These are phyloP conservation scores for Mucor plumbeus DNA, from an alignment of 371 early-diverging fungal species.

Conservation along the genomic window DNA sequence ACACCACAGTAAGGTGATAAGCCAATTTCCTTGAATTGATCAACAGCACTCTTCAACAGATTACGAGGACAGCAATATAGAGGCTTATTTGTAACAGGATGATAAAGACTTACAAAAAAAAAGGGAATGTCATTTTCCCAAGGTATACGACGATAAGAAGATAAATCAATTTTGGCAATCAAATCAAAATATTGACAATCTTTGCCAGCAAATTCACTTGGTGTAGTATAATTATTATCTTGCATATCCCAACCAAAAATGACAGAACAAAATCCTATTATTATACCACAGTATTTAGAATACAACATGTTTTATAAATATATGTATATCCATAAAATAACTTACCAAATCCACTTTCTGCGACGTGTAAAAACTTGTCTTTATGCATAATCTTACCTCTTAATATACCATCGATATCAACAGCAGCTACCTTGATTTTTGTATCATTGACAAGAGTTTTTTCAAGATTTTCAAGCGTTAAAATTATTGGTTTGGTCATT, in stretches of 20 bases:
- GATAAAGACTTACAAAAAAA: constrained; percentile 72
- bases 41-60: constrained; percentile 60
- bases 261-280: constrained; percentile 79
- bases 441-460: constrained; percentile 49
- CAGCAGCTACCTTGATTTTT: constrained; percentile 65
- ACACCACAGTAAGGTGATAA: constrained; percentile 71
- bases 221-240: constrained; percentile 54
- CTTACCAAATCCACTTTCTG: constrained; percentile 77
- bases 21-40: constrained; percentile 50
- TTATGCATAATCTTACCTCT: constrained; percentile 78
- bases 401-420: constrained; percentile 80
- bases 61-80: constrained; percentile 73
- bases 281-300: no score
- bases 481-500: constrained; percentile 12
- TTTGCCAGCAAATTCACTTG: constrained; percentile 32
- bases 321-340: not conserved
- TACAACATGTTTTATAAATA: no score
- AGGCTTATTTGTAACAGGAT: constrained; percentile 60
- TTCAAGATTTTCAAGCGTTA: constrained; percentile 38
- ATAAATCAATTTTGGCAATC: constrained; percentile 71
- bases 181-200: constrained; percentile 67
- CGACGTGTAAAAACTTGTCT: constrained; percentile 66
- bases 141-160: constrained; percentile 73
- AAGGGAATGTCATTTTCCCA: constrained; percentile 82
- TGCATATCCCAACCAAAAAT: constrained; percentile 88